Percentiles rank a stretch among this genome's conserved stretches.
These are phyloP conservation scores for Talaromyces sp. DNA, from an alignment of 2,329 filamentous ascomycete species.

Conservation along the genomic window DNA sequence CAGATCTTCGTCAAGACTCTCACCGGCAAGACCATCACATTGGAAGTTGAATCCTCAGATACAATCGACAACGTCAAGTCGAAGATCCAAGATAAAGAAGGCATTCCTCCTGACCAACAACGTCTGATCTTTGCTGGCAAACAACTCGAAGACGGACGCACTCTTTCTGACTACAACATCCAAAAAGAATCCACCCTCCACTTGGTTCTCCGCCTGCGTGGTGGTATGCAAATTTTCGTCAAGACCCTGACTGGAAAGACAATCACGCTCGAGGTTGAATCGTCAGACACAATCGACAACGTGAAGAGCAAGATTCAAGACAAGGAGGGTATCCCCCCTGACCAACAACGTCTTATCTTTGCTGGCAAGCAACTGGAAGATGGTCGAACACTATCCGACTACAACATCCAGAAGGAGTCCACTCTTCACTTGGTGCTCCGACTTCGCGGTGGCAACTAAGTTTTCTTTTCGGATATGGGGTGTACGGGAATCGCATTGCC, in stretches of 20 bases:
- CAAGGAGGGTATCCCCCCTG: slow-evolving; percentile 71
- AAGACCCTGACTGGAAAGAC: slow-evolving; percentile 75
- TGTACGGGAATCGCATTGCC: slow-evolving; percentile 19
- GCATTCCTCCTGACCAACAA: slow-evolving; percentile 72
- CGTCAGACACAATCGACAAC: slow-evolving; percentile 65
- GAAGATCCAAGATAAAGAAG: slow-evolving; percentile 78
- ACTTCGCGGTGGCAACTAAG: slow-evolving; percentile 49
- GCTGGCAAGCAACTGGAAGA: slow-evolving; percentile 61
- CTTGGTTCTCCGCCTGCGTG: slow-evolving; percentile 73
- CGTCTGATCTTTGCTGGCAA: slow-evolving; percentile 13
- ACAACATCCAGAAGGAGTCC: slow-evolving; percentile 57
- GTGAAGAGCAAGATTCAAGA: slow-evolving; percentile 72
- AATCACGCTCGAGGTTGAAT: slow-evolving; percentile 64
- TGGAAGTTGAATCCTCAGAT: slow-evolving; percentile 83
- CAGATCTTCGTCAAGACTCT: slow-evolving; percentile 56
- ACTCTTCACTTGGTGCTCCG: slow-evolving; percentile 61
- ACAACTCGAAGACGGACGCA: slow-evolving; percentile 12
- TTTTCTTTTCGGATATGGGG: slow-evolving; percentile 11
- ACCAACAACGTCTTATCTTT: slow-evolving; percentile 67
- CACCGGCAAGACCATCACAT: slow-evolving; percentile 85
- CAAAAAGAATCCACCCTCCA: slow-evolving; percentile 85
- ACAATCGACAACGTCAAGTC: slow-evolving; percentile 93
- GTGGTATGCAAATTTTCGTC: slow-evolving; percentile 81
- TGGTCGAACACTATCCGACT: slow-evolving; percentile 49
- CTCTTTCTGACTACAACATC: slow-evolving; percentile 91